A percentile compares a stretch with the other conserved stretches of the same genome.
Conservation (phyloP, 768 basidiomycete species). For the Obba rivulosa region DNA sequence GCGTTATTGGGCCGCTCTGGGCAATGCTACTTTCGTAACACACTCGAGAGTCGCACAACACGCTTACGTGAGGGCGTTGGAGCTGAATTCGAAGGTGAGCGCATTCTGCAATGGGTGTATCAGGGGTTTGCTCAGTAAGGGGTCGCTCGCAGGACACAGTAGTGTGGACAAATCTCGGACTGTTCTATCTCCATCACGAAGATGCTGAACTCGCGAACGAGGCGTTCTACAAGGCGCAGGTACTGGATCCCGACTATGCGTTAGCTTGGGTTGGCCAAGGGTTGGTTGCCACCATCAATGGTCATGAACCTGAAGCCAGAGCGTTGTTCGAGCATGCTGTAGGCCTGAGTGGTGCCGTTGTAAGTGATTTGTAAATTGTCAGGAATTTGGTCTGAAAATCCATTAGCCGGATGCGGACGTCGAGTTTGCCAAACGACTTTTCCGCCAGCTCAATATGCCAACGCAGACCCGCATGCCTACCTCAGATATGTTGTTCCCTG, state of each 20-base stretch:
- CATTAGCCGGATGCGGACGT: constrained; percentile 76
- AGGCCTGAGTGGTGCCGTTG: constrained; percentile 50
- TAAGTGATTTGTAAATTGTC: constrained; percentile 30
- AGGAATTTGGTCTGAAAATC: background rate
- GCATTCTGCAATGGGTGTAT: background rate
- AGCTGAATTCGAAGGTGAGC: constrained; percentile 75
- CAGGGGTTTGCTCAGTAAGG: background rate
- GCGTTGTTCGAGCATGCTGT: constrained; percentile 73
- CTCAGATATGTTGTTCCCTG: constrained; percentile 56
- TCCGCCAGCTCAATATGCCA: constrained; percentile 33
- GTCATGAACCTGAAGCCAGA: constrained; percentile 55
- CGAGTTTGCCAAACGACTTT: constrained; percentile 61
- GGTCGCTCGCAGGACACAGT: constrained; percentile 47
- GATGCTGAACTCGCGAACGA: constrained; percentile 84
- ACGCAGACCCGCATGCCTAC: constrained; percentile 13
- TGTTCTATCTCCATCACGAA: constrained; percentile 75
- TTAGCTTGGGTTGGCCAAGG: constrained; percentile 90
- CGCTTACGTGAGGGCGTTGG: constrained; percentile 84
- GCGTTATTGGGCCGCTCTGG: constrained; percentile 79
- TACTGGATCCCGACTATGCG: constrained; percentile 85
- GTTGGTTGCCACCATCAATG: constrained; percentile 56
- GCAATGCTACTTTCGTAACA: constrained; percentile 58
- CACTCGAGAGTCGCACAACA: constrained; percentile 82
- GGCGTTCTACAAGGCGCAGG: constrained; percentile 82
- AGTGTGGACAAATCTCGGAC: constrained; percentile 84